A percentile compares a stretch with the other conserved stretches of the same genome.
These are phyloP conservation scores for Acorus calamus DNA, from an alignment of 106 monocot species.

Conservation along the genomic window DNA sequence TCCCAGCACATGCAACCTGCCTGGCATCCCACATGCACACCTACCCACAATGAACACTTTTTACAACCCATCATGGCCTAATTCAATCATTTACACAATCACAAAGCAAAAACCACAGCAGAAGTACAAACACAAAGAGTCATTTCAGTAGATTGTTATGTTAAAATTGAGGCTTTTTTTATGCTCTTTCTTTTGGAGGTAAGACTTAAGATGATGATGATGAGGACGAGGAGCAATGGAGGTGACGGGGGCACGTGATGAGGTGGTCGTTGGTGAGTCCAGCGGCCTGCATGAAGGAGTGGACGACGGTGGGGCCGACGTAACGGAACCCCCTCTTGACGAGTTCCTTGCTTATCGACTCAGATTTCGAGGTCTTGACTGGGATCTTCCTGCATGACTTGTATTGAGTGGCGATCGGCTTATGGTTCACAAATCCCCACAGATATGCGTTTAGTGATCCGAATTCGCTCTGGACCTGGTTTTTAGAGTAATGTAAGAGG, in stretches of 20 bases:
- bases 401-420: slow-evolving; percentile 60
- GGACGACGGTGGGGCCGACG: slow-evolving; percentile 77
- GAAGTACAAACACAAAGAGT: no score
- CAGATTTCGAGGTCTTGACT: slow-evolving; percentile 80
- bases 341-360: slow-evolving; percentile 85
- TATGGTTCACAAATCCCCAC: slow-evolving; percentile 77
- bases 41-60: no score
- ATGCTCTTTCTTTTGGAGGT: no score
- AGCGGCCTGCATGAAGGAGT: slow-evolving; percentile 92
- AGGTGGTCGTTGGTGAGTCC: slow-evolving; percentile 88
- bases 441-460: slow-evolving; percentile 59
- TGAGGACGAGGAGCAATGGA: slow-evolving; percentile 21
- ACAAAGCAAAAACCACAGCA: no score
- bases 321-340: slow-evolving; percentile 78
- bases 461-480: slow-evolving; percentile 50
- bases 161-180: no score
- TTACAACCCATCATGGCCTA: no score
- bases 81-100: no score
- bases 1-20: no score
- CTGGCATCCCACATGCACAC: no score
- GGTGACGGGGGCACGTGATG: slow-evolving; percentile 61
- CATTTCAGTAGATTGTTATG: no score
- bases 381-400: slow-evolving; percentile 70
- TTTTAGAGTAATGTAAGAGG: no score
- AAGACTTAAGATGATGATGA: no score